Conservation (phyloP, 2,329 filamentous ascomycete species). For the Neocatenulostroma microsporum region DNA sequence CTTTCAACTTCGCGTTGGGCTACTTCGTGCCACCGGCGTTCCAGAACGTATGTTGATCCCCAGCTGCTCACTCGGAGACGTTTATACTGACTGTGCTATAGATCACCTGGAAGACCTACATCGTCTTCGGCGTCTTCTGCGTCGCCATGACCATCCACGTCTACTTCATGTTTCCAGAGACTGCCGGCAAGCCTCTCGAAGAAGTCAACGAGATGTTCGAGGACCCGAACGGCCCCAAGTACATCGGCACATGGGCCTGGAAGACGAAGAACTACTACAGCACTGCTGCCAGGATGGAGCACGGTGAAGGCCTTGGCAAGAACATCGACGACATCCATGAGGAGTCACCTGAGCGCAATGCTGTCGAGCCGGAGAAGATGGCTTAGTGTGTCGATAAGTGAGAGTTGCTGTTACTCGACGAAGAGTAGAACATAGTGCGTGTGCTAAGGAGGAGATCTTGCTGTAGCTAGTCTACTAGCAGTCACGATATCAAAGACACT, state of each 20-base stretch:
- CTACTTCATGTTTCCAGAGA: conserved; percentile 59
- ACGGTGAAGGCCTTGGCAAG: conserved; percentile 18
- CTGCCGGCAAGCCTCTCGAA: conserved; percentile 37
- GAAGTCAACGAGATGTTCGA: conserved; percentile 68
- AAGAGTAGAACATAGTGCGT: too few species aligned
- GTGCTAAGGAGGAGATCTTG: too few species aligned
- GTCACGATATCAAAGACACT: too few species aligned
- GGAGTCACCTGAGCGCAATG: not conserved
- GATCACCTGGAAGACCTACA: conserved; percentile 49
- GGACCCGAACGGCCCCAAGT: conserved; percentile 26
- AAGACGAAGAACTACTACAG: conserved; percentile 31
- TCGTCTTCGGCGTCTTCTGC: conserved; percentile 69
- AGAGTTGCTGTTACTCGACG: too few species aligned
- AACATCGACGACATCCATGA: not conserved
- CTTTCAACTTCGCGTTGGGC: conserved; percentile 47
- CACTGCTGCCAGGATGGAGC: conserved; percentile 15
- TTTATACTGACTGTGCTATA: conserved; percentile 17
- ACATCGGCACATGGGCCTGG: conserved; percentile 51
- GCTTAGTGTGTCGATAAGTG: too few species aligned
- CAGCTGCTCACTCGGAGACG: conserved; percentile 16
- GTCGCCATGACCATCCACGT: conserved; percentile 61
- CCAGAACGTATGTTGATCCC: conserved; percentile 36
- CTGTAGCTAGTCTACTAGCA: too few species aligned
- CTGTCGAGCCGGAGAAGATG: not conserved
- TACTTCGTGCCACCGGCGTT: conserved; percentile 54